Evolutionary conservation across 768 basidiomycete species (phyloP).

Genomic region (Phanerochaete sordida): DNA sequence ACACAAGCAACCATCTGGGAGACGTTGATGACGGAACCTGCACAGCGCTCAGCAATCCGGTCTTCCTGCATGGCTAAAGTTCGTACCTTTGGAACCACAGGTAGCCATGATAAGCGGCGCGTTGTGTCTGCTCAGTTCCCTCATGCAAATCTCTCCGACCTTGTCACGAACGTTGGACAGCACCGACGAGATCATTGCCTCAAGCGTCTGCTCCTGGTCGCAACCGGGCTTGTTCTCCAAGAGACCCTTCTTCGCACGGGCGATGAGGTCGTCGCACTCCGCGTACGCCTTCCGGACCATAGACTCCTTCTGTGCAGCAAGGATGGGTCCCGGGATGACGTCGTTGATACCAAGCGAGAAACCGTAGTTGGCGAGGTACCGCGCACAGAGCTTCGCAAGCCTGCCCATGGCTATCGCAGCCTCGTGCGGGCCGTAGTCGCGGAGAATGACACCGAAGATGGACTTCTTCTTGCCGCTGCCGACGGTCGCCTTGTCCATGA

Average conservation of each 20-base stretch:
- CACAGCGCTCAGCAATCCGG: background rate
- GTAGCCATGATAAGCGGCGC: constrained; percentile 99
- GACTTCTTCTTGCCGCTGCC: constrained; percentile 99
- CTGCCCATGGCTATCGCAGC: constrained; percentile 96
- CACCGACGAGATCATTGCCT: constrained; percentile 91
- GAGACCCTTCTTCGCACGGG: constrained; percentile 85
- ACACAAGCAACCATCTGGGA: constrained; percentile 99
- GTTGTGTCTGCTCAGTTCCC: constrained; percentile 94
- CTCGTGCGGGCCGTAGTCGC: constrained; percentile 94
- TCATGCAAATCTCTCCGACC: constrained; percentile 97
- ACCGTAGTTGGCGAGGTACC: constrained; percentile 93
- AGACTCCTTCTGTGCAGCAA: constrained; percentile 77
- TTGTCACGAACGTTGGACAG: constrained; percentile 94
- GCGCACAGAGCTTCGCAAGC: constrained; percentile 90
- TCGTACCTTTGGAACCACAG: constrained; percentile 93
- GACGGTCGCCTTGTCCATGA: constrained; percentile 97
- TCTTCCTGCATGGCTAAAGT: background rate
- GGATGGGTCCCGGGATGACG: constrained; percentile 88
- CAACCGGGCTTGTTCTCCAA: constrained; percentile 98
- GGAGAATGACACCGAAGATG: constrained; percentile 95
- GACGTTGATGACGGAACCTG: constrained; percentile 98
- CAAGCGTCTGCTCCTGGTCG: constrained; percentile 93
- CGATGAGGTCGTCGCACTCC: constrained; percentile 82
- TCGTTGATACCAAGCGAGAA: constrained; percentile 99
- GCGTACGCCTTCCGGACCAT: constrained; percentile 88